Conservation (phyloP, 441 rosid species). For the Macaranga tanarius region DNA sequence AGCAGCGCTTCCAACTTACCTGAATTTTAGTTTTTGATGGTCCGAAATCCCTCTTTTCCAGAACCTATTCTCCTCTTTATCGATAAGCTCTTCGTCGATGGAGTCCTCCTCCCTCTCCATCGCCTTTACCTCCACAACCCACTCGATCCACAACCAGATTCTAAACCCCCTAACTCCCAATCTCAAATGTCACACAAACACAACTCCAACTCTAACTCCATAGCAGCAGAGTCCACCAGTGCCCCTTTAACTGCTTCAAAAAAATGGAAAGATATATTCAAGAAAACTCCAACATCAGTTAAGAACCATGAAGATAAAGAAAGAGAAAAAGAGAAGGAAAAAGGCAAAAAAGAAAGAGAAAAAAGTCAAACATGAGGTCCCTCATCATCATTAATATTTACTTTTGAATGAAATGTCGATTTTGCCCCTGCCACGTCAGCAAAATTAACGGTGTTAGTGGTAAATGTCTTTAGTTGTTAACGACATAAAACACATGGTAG, state of each 20-base stretch:
- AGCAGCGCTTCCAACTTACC: slow-evolving; percentile 48
- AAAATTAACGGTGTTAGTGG: too few relatives aligned
- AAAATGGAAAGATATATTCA: slow-evolving; percentile 30
- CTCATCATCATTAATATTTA: too few relatives aligned
- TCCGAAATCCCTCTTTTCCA: slow-evolving; percentile 51
- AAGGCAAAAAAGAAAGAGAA: slow-evolving; percentile 43
- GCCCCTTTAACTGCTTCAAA: slow-evolving; percentile 17
- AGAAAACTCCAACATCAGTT: slow-evolving; percentile 12
- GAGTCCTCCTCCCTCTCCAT: slow-evolving; percentile 78
- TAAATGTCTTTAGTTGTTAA: too few relatives aligned
- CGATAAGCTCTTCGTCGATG: slow-evolving; percentile 76
- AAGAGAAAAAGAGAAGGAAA: neutral
- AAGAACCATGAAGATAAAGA: neutral
- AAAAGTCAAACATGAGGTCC: slow-evolving; percentile 38
- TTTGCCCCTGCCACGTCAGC: too few relatives aligned
- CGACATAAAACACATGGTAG: too few relatives aligned
- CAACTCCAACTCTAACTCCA: too few relatives aligned
- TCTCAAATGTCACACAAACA: neutral
- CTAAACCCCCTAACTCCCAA: slow-evolving; percentile 13
- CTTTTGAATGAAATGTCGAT: too few relatives aligned
- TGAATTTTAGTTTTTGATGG: slow-evolving; percentile 83
- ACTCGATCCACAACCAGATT: slow-evolving; percentile 23
- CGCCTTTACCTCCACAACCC: slow-evolving; percentile 30
- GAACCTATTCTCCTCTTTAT: slow-evolving; percentile 62
- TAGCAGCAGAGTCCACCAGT: neutral